Base-by-base conservation (phyloP, 139 green algal genomes). In the Auxenochlorella pyrenoidosa region DNA sequence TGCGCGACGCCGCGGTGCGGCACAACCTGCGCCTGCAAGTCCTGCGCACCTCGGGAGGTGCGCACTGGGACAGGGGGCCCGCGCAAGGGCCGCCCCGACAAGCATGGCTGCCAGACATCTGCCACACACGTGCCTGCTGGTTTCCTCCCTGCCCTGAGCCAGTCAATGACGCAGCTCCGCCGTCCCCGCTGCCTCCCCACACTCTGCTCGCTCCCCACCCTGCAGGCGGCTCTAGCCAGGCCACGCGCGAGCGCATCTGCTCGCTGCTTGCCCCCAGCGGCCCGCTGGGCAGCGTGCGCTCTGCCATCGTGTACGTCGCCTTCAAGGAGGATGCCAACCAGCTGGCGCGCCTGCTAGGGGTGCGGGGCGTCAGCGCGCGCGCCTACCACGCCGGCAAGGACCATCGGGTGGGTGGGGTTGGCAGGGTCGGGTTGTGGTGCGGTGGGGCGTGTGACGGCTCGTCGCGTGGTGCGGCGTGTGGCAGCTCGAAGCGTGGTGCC, bases 1-100 rank as follows among this genome's bases (percentile, higher is more conserved):
- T 98, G 36, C 83, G 94, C 0, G 94, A 96, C 44, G 82, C 83
- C 34, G 89, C 83, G 15, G 60, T 98, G 58, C 87, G 94, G 0
- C 32, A 89, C 60, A 98, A 98, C 89, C 88, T 99, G 86, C 86
- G 93, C 40, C 91, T 99, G 44, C 71, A 81, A 65, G 96, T 97
- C 22, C 12, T 51, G 4, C 79, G 83, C 47, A 76, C 54, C 41
- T 85, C 82, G 15, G 90, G 80, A 85, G 87, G 89, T 92, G 32
- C 26, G 41, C 24, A 5, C 30, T 28, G 51, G n/a, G 24, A 58
- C 58, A 34, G 36, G 0, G 10, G 54, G 22, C 30, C 40, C 12
- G n/a, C n/a, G n/a, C n/a, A n/a, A n/a, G n/a, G n/a, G n/a, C n/a
- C n/a, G n/a, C n/a, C n/a, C n/a, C n/a, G n/a, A n/a, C n/a, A n/a